Conservation (phyloP, 495 filamentous ascomycete species). For the Aspergillus hancockii region DNA sequence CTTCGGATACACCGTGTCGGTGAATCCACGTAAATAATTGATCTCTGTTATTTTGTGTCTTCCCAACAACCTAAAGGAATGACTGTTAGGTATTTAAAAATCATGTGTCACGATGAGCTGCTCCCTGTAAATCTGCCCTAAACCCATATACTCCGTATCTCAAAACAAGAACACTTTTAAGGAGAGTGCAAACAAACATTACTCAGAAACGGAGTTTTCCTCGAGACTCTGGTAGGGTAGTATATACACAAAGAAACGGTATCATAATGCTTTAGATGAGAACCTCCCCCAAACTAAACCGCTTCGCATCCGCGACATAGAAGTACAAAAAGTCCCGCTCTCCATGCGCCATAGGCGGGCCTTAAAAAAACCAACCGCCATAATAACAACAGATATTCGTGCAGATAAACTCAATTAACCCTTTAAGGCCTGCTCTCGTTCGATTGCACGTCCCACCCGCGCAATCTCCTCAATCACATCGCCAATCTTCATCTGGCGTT, state of each 20-base stretch:
- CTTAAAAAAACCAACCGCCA: conserved; percentile 12
- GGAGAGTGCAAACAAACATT: not conserved
- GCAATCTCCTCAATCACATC: conserved; percentile 88
- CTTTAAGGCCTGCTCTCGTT: conserved; percentile 78
- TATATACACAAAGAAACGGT: conserved; percentile 15
- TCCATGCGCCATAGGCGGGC: conserved; percentile 17
- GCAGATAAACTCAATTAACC: conserved; percentile 37
- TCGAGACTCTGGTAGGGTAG: conserved; percentile 5
- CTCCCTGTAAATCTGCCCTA: not conserved
- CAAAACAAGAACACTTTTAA: not conserved
- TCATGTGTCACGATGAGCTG: no score
- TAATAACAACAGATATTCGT: conserved; percentile 11
- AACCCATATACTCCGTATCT: not conserved
- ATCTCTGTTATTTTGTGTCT: not conserved
- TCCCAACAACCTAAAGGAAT: no score
- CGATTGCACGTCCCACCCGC: conserved; percentile 77
- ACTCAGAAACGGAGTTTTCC: not conserved
- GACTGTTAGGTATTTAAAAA: no score
- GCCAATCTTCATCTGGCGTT: conserved; percentile 80
- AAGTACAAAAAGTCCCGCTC: conserved; percentile 11
- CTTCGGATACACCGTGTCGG: conserved; percentile 9
- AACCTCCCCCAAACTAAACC: not conserved
- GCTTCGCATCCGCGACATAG: conserved; percentile 8
- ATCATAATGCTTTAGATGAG: conserved; percentile 22
- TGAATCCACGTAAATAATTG: conserved; percentile 9